Conservation (phyloP, 257 asterid genomes). For the Fraxinus quadrangulata region DNA sequence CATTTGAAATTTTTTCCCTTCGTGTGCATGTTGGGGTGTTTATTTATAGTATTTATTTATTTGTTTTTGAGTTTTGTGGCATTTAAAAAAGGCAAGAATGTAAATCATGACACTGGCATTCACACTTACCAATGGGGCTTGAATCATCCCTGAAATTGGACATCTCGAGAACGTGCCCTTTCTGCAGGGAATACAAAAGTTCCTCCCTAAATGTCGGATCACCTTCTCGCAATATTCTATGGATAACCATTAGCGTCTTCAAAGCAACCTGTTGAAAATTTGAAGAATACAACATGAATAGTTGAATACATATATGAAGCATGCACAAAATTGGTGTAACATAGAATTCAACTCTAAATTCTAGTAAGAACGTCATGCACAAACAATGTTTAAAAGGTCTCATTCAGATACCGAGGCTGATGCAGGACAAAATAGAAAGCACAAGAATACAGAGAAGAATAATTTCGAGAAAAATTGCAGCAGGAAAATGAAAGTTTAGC, state of each 20-base stretch:
- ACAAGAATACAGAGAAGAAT: background rate
- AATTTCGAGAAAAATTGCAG: background rate
- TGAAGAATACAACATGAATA: background rate
- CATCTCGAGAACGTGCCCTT: constrained; percentile 53
- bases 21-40: background rate
- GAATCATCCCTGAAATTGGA: constrained; percentile 67
- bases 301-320: background rate
- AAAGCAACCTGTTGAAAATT: constrained; percentile 45
- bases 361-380: background rate
- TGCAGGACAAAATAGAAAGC: background rate
- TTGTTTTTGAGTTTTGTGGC: background rate
- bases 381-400: background rate
- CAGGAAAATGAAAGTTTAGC: background rate
- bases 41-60: background rate
- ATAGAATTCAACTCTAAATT: background rate
- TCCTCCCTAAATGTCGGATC: constrained; percentile 61
- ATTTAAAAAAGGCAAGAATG: background rate
- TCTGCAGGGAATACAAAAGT: constrained; percentile 50
- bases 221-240: constrained; percentile 59
- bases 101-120: constrained; percentile 1
- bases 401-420: background rate
- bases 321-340: background rate
- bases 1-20: background rate
- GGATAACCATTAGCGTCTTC: constrained; percentile 57
- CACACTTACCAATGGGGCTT: constrained; percentile 51